Evolutionary conservation across 495 filamentous ascomycete genomes (phyloP).

Genomic region (Opeltia flavorubescens): DNA sequence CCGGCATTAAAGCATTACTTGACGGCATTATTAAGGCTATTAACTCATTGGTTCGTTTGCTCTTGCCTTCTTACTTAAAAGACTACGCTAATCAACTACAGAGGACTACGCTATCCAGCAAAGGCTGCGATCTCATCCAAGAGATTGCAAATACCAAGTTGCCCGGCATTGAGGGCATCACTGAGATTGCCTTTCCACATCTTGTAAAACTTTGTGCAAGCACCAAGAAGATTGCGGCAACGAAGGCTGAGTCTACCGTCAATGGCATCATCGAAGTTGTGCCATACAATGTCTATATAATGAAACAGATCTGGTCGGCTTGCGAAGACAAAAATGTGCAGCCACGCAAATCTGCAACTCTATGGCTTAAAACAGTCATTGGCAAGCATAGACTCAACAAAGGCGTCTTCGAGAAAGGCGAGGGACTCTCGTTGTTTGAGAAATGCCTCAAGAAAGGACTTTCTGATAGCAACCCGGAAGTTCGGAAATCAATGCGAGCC

Average conservation of each 20-base stretch:
- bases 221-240: slow-evolving; percentile 79
- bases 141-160: slow-evolving; percentile 68
- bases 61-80: neutral
- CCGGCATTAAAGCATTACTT: slow-evolving; percentile 54
- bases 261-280: slow-evolving; percentile 62
- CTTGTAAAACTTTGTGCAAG: slow-evolving; percentile 75
- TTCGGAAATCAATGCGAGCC: slow-evolving; percentile 67
- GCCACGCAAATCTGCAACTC: slow-evolving; percentile 59
- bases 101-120: slow-evolving; percentile 76
- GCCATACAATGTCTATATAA: slow-evolving; percentile 60
- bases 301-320: slow-evolving; percentile 70
- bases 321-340: slow-evolving; percentile 86
- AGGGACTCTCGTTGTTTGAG: slow-evolving; percentile 66
- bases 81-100: neutral
- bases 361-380: slow-evolving; percentile 74
- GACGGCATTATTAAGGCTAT: slow-evolving; percentile 85
- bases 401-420: slow-evolving; percentile 65
- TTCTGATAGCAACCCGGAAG: slow-evolving; percentile 71
- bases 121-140: slow-evolving; percentile 71
- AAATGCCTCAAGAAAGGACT: slow-evolving; percentile 81
- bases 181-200: slow-evolving; percentile 79
- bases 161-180: slow-evolving; percentile 70
- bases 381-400: slow-evolving; percentile 68
- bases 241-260: slow-evolving; percentile 63
- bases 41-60: slow-evolving; percentile 42